Evolutionary conservation across 768 basidiomycete species (phyloP), one percentile per base, ranked within the genome.

Genomic region (Termitomyces bulborhizus): DNA sequence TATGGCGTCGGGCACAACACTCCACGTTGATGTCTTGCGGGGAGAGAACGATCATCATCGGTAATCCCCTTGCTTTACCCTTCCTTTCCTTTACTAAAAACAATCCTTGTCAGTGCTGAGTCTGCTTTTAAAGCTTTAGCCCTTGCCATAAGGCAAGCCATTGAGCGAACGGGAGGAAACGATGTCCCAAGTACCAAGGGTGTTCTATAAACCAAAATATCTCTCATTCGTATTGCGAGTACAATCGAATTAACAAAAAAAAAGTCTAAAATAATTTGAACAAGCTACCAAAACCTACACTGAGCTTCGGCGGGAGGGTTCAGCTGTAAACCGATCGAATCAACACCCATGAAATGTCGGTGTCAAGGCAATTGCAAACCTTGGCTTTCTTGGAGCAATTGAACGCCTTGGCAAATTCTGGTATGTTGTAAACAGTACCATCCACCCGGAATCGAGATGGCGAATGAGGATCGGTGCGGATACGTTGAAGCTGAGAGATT

Each of bases 31-130:
- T 65, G 93, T 93, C 42, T 76, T 99, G 42, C 80, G 94, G 34
- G 97, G 97, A 41, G 88, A 93, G 63, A 99, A 99, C 72, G 97
- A 99, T 66, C 97, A 99, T 69, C 97, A 98, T 72, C 85, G 90
- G 96, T 94, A 65, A 57, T 84, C 55, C 27, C 24, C 8, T 27
- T 21, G 32, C 26, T 45, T 51, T 1, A 46, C 15, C 6, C 36
- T 36, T 13, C 39, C n/a, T 41, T 42, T 49, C 46, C 37, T 42
- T 48, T 6, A 43, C 52, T 48, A 41, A 62, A 26, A 21, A 21
- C 21, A 21, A 36, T 46, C 24, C 44, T 48, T 54, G 41, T 32
- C 63, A 98, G 97, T 51, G 86, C 95, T 12, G 97, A 99, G 71
- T 93, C 95, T 3, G 93, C 96, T 4, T 99, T 99, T 83, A 99